phyloP scores from a whole-genome alignment of 2,329 filamentous ascomycete species.

The Cladosporium austrohemisphaericum region DNA sequence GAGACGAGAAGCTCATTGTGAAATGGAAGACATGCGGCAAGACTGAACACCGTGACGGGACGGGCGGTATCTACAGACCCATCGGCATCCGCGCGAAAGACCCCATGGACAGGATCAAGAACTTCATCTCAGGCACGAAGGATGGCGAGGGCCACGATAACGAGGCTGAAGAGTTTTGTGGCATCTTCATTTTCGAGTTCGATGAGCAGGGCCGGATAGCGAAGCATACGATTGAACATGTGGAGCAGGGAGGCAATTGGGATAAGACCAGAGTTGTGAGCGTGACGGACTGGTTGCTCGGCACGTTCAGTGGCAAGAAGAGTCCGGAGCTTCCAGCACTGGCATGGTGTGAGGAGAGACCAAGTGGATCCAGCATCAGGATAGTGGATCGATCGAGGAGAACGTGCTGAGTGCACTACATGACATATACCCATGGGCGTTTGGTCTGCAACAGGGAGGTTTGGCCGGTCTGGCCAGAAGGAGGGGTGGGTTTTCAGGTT shows the following conservation, averaged over 20 bases:
- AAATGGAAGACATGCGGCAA: constrained; percentile 74
- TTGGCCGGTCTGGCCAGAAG: too few species aligned
- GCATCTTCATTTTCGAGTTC: constrained; percentile 93
- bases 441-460: too few species aligned
- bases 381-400: constrained; percentile 17
- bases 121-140: constrained; percentile 53
- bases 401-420: constrained; percentile 7
- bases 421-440: constrained; percentile 1
- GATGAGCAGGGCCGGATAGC: constrained; percentile 78
- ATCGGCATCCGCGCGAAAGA: constrained; percentile 37
- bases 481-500: not conserved
- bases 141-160: constrained; percentile 40
- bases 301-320: constrained; percentile 61
- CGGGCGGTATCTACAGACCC: constrained; percentile 43
- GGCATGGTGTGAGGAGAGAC: constrained; percentile 36
- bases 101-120: constrained; percentile 52
- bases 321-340: constrained; percentile 42
- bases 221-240: constrained; percentile 91
- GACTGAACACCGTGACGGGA: constrained; percentile 42
- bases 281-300: constrained; percentile 90
- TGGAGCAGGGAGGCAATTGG: constrained; percentile 77
- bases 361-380: constrained; percentile 16
- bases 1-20: constrained; percentile 78
- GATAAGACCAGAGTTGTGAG: constrained; percentile 83
- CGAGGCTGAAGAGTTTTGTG: constrained; percentile 70